Evolutionary conservation across 257 asterid genomes (phyloP), one percentile per base, ranked within the genome.

Genomic region (Linaria vulgaris): DNA sequence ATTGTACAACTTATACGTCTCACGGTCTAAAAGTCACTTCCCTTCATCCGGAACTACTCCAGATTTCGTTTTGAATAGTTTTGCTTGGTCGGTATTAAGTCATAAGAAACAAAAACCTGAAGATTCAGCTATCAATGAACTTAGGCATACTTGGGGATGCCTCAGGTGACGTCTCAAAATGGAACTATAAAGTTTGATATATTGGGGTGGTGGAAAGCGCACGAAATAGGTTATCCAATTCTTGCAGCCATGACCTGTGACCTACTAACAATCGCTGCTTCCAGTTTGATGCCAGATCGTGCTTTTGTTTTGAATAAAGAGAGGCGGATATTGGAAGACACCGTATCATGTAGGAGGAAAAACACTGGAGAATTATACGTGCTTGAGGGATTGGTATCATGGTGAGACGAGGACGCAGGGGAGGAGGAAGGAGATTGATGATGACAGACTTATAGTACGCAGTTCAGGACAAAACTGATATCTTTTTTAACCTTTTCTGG

Each of bases 161-260:
- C 74, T 11, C 15, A 10, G 0, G 34, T 6, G 10, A 15, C 17
- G 3, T 19, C 9, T 46, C 17, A 45, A 44, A 5, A 39, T 24
- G 72, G 45, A 21, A 27, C 6, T 0, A 30, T 56, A 58, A 34
- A 48, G 9, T 39, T 68, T 58, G 73, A 68, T 19, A 39, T 68
- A 39, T 39, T 68, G 61, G 51, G 6, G 10, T 68, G 67, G 47
- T 51, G 73, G 67, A 38, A 51, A 9, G 13, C 16, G 19, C 51
- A 24, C 17, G 73, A 48, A 44, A 15, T 13, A 10, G 5, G 5
- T 23, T 59, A 50, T 44, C 73, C 73, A 0, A 61, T 68, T 3
- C 61, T 68, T 48, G 25, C 61, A 7, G 23, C 46, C 61, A 59
- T 68, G 62, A 67, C 61, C n/a, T 62, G 66, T 37, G 73, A 59